A percentile compares a stretch with the other conserved stretches of the same genome.
phyloP scores from a whole-genome alignment of 2,329 filamentous ascomycete species.

The Colletotrichum eremochloae region DNA sequence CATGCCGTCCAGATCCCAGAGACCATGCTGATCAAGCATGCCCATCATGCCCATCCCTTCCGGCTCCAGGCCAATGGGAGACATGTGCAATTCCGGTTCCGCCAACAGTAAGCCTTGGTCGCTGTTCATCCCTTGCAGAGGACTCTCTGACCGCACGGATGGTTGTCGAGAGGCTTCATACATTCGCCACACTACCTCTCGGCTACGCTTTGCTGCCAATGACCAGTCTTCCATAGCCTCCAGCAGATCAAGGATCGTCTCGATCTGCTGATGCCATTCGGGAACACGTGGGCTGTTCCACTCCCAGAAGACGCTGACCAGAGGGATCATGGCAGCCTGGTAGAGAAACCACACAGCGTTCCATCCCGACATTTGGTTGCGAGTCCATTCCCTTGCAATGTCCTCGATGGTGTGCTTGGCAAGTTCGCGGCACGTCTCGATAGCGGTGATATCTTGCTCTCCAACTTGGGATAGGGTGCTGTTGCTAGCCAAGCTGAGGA shows the following conservation, averaged over 20 bases:
- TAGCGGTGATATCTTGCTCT: conserved; percentile 75
- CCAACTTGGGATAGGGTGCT: conserved; percentile 61
- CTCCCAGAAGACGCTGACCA: conserved; percentile 81
- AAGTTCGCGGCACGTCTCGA: conserved; percentile 77
- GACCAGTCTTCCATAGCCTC: conserved; percentile 76
- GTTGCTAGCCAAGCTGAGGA: conserved; percentile 74
- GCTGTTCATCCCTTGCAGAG: conserved; percentile 49
- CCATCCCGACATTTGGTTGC: conserved; percentile 84
- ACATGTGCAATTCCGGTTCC: conserved; percentile 62
- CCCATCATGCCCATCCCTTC: conserved; percentile 65
- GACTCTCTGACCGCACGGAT: conserved; percentile 49
- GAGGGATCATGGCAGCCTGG: conserved; percentile 83
- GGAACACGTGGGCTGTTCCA: conserved; percentile 61
- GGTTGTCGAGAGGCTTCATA: conserved; percentile 68
- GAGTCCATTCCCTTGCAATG: conserved; percentile 77
- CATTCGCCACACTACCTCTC: conserved; percentile 74
- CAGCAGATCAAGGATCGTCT: conserved; percentile 70
- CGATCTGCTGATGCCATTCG: conserved; percentile 70
- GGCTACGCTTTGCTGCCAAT: conserved; percentile 71
- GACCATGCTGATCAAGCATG: conserved; percentile 65
- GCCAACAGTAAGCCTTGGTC: conserved; percentile 54
- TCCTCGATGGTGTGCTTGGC: conserved; percentile 80
- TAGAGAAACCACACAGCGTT: conserved; percentile 87
- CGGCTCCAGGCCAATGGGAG: conserved; percentile 64
- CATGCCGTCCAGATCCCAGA: conserved; percentile 71